These are phyloP conservation scores for Striga hermonthica DNA, from an alignment of 305 asterid species.

Conservation along the genomic window DNA sequence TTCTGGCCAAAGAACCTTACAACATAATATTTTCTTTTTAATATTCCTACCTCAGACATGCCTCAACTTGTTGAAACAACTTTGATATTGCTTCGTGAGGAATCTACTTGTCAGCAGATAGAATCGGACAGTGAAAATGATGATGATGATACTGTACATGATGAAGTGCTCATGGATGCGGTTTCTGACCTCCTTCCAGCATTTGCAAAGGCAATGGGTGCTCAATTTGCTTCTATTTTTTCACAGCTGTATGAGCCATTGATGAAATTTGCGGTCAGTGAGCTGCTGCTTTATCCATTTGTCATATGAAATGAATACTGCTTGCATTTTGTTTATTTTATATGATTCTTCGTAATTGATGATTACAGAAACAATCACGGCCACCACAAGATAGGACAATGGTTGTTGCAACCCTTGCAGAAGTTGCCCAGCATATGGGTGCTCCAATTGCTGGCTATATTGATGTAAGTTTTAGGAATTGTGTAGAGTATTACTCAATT, in stretches of 20 bases:
- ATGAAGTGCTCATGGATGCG: slow-evolving; percentile 99
- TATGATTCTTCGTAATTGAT: slow-evolving; percentile 27
- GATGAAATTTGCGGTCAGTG: slow-evolving; percentile 87
- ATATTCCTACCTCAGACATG: slow-evolving; percentile 46
- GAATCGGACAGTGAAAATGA: slow-evolving; percentile 82
- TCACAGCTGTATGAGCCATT: slow-evolving; percentile 76
- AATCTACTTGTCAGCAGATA: slow-evolving; percentile 76
- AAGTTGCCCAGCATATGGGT: slow-evolving; percentile 99
- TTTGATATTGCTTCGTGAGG: slow-evolving; percentile 71
- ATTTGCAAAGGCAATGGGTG: slow-evolving; percentile 86
- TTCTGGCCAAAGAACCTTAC: slow-evolving; percentile 29
- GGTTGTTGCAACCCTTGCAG: slow-evolving; percentile 99
- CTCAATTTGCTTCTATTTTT: slow-evolving; percentile 83
- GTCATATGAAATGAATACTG: background rate
- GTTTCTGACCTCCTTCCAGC: slow-evolving; percentile 99
- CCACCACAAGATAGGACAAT: slow-evolving; percentile 91
- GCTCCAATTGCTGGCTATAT: slow-evolving; percentile 87
- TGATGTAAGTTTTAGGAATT: slow-evolving; percentile 52
- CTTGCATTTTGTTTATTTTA: slow-evolving; percentile 27
- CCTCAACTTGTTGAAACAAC: slow-evolving; percentile 76
- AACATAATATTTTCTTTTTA: slow-evolving; percentile 17
- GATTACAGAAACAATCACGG: slow-evolving; percentile 78
- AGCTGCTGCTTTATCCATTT: slow-evolving; percentile 28
- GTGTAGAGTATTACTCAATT: background rate
- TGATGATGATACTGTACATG: slow-evolving; percentile 87